A percentile compares a stretch with the other conserved stretches of the same genome.
phyloP scores from a whole-genome alignment of 2,329 filamentous ascomycete species.

The Shiraia sp. region DNA sequence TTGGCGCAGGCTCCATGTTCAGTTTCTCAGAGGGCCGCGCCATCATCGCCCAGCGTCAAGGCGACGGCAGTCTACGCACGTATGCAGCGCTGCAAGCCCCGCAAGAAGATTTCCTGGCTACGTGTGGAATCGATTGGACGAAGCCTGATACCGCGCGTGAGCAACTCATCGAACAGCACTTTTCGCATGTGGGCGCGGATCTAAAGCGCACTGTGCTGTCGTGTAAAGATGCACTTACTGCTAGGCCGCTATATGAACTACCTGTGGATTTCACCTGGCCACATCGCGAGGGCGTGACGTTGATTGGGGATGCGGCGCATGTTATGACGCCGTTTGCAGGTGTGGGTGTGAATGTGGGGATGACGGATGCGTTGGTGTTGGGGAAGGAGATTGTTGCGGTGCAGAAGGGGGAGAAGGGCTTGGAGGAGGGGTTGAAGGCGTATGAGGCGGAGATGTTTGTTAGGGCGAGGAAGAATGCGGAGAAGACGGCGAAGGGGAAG shows the following conservation, averaged over 20 bases:
- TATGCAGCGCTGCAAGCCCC: constrained; percentile 45
- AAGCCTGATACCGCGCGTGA: constrained; percentile 43
- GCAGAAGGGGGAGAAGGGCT: constrained; percentile 20
- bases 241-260: constrained; percentile 55
- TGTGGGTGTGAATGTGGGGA: constrained; percentile 62
- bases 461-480: constrained; percentile 19
- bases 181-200: constrained; percentile 41
- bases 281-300: constrained; percentile 54
- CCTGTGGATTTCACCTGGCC: constrained; percentile 58
- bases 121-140: constrained; percentile 51
- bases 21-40: constrained; percentile 43
- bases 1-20: constrained; percentile 48
- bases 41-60: constrained; percentile 52
- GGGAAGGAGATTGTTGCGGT: constrained; percentile 34
- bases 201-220: constrained; percentile 25
- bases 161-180: constrained; percentile 25
- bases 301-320: constrained; percentile 65
- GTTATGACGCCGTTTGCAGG: constrained; percentile 63
- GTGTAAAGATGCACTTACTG: constrained; percentile 15
- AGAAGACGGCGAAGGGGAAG: constrained; percentile 27
- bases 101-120: constrained; percentile 42
- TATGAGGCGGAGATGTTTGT: constrained; percentile 35
- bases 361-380: constrained; percentile 59
- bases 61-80: constrained; percentile 54
- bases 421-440: constrained; percentile 19